These are phyloP conservation scores for Cryptococcus sp. DNA, from an alignment of 1,284 basidiomycete species.

Conservation along the genomic window DNA sequence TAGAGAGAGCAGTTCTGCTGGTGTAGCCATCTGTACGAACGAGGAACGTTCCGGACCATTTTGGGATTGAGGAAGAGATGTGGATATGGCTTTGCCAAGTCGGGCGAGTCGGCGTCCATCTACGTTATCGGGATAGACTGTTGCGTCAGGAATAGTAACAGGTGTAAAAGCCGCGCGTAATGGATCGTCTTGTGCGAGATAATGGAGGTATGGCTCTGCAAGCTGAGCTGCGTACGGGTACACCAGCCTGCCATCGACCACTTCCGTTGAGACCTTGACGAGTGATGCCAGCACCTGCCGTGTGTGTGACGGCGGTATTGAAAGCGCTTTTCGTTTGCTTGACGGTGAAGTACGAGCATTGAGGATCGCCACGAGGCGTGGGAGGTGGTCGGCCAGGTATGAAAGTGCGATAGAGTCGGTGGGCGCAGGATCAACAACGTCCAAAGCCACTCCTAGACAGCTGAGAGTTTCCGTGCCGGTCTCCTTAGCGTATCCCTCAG, in stretches of 20 bases:
- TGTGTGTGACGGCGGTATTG: constrained; percentile 1
- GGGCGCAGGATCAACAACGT: constrained; percentile 14
- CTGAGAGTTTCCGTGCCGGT: constrained; percentile 2
- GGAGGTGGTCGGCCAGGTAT: constrained; percentile 15
- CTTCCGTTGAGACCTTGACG: constrained; percentile 2
- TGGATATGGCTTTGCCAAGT: background rate
- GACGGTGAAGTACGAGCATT: constrained; percentile 2
- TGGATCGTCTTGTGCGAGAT: constrained; percentile 14
- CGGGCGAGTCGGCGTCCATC: constrained; percentile 8
- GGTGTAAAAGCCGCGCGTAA: constrained; percentile 1
- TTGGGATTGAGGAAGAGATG: background rate
- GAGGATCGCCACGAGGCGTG: constrained; percentile 7
- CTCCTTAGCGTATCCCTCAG: constrained; percentile 3
- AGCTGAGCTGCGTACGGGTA: constrained; percentile 8
- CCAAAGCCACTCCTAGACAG: constrained; percentile 17
- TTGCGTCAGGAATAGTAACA: background rate
- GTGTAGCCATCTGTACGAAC: constrained; percentile 13
- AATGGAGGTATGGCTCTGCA: constrained; percentile 13
- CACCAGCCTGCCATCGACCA: constrained; percentile 6
- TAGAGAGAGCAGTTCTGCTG: constrained; percentile 19
- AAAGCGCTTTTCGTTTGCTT: constrained; percentile 1
- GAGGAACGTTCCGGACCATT: background rate
- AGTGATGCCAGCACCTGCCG: constrained; percentile 10
- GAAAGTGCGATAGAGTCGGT: background rate
- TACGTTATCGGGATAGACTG: background rate